Conservation (phyloP, 345 rosid genomes). For the Camelina laxa region DNA sequence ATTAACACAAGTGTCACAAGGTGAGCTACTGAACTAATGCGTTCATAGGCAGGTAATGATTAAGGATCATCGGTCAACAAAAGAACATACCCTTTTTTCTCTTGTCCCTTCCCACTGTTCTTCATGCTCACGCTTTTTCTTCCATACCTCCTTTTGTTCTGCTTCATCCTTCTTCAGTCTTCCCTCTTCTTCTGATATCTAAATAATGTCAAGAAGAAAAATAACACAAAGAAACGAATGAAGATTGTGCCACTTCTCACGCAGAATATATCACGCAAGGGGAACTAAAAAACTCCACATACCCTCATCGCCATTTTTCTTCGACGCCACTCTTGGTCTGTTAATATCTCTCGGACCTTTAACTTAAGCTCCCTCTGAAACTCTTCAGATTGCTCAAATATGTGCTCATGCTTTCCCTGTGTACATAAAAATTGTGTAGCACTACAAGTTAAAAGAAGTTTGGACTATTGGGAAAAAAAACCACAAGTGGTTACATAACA, state of each 20-base stretch:
- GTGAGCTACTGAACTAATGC: slow-evolving; percentile 13
- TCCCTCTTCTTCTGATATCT: slow-evolving; percentile 99
- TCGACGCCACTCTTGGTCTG: slow-evolving; percentile 98
- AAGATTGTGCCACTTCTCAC: slow-evolving; percentile 14
- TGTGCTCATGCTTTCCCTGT: slow-evolving; percentile 90
- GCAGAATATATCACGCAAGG: slow-evolving; percentile 7
- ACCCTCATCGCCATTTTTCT: slow-evolving; percentile 99
- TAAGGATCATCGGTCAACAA: neutral
- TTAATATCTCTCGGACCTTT: slow-evolving; percentile 89
- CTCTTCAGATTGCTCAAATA: slow-evolving; percentile 74
- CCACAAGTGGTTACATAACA: slow-evolving; percentile 3
- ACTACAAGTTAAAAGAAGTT: slow-evolving; percentile 6
- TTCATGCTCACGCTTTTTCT: slow-evolving; percentile 96
- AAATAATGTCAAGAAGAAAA: slow-evolving; percentile 29
- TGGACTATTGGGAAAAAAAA: neutral
- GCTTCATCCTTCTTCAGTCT: slow-evolving; percentile 97
- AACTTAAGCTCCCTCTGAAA: slow-evolving; percentile 78
- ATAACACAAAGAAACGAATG: slow-evolving; percentile 25
- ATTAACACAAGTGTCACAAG: neutral
- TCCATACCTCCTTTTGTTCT: slow-evolving; percentile 95
- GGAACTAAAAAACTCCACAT: slow-evolving; percentile 39
- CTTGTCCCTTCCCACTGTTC: slow-evolving; percentile 99
- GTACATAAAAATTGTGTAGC: slow-evolving; percentile 9
- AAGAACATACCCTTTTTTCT: slow-evolving; percentile 76
- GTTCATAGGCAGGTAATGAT: slow-evolving; percentile 18